Percentiles rank a stretch among this genome's conserved stretches.
Conservation (phyloP, 352 stramenopile genomes). For the Lagenidium sp. region DNA sequence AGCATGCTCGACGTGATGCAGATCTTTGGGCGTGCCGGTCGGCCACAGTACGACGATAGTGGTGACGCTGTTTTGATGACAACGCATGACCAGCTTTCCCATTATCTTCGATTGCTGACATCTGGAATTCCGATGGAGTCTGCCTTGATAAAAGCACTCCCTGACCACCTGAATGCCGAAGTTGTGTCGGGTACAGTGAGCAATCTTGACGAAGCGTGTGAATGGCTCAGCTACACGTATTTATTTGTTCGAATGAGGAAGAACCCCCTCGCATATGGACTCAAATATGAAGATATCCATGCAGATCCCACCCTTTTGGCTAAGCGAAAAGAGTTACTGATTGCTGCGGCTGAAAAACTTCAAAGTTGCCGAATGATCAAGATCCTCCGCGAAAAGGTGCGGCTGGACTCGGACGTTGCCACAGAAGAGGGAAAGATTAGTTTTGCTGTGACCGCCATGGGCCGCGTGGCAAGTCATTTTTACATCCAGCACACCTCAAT, state of each 20-base stretch:
- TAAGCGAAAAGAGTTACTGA: conserved; percentile 52
- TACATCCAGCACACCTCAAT: conserved; percentile 99
- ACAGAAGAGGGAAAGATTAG: conserved; percentile 44
- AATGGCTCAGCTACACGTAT: conserved; percentile 98
- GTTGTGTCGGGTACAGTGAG: conserved; percentile 98
- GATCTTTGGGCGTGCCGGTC: conserved; percentile 98
- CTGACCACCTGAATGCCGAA: conserved; percentile 99
- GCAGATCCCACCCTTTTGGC: conserved; percentile 84
- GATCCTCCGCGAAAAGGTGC: conserved; percentile 47
- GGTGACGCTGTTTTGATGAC: conserved; percentile 99
- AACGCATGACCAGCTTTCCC: conserved; percentile 86
- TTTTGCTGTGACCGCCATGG: conserved; percentile 95
- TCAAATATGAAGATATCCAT: conserved; percentile 89
- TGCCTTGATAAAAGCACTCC: conserved; percentile 96
- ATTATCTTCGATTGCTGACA: conserved; percentile 96
- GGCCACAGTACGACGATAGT: conserved; percentile 98
- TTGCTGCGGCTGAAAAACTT: conserved; percentile 70
- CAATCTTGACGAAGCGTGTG: conserved; percentile 93
- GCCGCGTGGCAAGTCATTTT: conserved; percentile 97
- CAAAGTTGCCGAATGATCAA: conserved; percentile 79
- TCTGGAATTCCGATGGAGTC: conserved; percentile 97
- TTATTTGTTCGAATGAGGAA: conserved; percentile 98
- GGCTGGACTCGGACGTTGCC: conserved; percentile 7
- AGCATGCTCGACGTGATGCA: conserved; percentile 99
- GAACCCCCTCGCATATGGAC: conserved; percentile 97